Base-by-base conservation (phyloP, 148 eudicot genomes). In the Selenicereus undatus region DNA sequence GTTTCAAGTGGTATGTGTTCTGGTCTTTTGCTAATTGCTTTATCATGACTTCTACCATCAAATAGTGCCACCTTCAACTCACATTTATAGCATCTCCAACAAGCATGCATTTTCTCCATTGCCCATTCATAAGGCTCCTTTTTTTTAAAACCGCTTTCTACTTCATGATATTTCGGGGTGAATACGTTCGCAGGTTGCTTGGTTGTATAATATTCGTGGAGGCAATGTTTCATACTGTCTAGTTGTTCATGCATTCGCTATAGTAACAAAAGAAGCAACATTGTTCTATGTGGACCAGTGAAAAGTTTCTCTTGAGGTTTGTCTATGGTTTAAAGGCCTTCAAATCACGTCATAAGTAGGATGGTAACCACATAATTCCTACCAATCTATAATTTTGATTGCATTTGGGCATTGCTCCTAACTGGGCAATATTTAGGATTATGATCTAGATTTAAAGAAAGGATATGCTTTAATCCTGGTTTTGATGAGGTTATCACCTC, bases 201-300 rank as follows among this genome's bases (percentile, higher is more conserved):
- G 99, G 99, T 76, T 92, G 86, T 92, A 85, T 81, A 96, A 96
- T 81, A 75, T 96, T 77, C 98, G 99, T 79, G 99, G 99, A 43
- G 81, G 79, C 83, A 98, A 96, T 85, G 99, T 96, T 83, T 85
- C 94, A 30, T 93, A 93, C 69, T 89, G 89, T 83, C 98, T 98
- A 62, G 98, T 96, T 87, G 97, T 90, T 77, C 98, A 96, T 77
- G 95, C 99, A 68, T 96, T 83, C 88, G 98, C 97, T 73, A 82
- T 96, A 75, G 98, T 96, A 75, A 93, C 98, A 42, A 78, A 79
- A 48, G 69, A 73, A 32, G 88, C 97, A 13, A 91, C 99, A 65
- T 93, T 92, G 87, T 86, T 96, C 69, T 96, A 93, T 81, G 98
- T 91, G 71, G 99, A 96, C 82, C 88, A 89, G 76, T 86, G 71